Evolutionary conservation across 768 basidiomycete genomes (phyloP).

Genomic region (Boletales sp.): DNA sequence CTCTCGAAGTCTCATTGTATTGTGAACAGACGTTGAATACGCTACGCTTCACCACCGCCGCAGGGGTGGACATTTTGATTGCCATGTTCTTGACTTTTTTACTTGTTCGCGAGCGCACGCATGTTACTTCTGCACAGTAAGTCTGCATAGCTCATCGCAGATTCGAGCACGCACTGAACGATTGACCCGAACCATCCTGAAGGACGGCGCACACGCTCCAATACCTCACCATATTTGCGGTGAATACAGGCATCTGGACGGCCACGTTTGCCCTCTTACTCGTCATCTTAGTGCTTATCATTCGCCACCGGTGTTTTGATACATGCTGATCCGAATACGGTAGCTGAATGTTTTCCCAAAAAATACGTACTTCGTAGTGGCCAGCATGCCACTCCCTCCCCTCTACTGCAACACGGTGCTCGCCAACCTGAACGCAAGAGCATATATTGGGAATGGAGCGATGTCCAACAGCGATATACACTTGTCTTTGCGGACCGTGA

Average conservation of each 20-base stretch:
- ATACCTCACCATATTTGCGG: conserved; percentile 4
- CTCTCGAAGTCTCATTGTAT: not conserved
- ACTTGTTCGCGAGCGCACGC: not conserved
- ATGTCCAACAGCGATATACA: not conserved
- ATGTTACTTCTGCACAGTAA: too few species aligned
- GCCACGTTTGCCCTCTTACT: conserved; percentile 47
- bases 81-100: not conserved
- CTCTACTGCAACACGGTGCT: conserved; percentile 3
- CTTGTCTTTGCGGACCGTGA: too few species aligned
- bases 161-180: too few species aligned
- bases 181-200: not conserved
- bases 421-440: conserved; percentile 1
- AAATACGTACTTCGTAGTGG: not conserved
- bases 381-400: not conserved
- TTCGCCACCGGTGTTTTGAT: not conserved
- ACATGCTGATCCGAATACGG: not conserved
- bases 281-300: conserved; percentile 41
- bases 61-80: not conserved
- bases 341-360: not conserved
- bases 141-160: too few species aligned
- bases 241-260: conserved; percentile 39
- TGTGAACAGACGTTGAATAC: not conserved
- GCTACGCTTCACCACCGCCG: not conserved
- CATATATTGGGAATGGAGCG: not conserved
- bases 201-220: conserved; percentile 9